phyloP scores from a whole-genome alignment of 176 grass and related monocot species.

The Carex littledalei region DNA sequence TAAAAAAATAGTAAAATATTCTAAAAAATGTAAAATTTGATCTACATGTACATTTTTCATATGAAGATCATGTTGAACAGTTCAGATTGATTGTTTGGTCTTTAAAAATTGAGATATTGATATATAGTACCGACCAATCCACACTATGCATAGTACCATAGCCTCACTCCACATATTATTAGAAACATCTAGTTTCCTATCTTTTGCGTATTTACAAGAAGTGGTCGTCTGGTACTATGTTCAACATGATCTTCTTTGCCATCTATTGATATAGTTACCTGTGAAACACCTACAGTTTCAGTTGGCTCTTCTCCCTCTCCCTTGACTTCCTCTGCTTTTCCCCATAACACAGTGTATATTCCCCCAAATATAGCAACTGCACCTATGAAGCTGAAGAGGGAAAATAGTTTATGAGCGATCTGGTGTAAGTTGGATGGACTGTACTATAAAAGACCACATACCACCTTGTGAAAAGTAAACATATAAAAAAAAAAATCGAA shows the following conservation, averaged over 20 bases:
- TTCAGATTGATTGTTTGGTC: no score
- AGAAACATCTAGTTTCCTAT: not conserved
- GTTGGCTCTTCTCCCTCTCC: not conserved
- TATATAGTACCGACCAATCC: no score
- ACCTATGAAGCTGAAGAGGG: constrained; percentile 39
- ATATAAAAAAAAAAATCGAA: not conserved
- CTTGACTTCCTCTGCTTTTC: constrained; percentile 40
- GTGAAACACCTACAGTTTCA: not conserved
- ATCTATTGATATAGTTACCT: not conserved
- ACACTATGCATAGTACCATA: no score
- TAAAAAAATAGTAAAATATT: no score
- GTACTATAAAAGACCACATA: not conserved
- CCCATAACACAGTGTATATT: constrained; percentile 41
- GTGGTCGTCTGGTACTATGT: constrained; percentile 33
- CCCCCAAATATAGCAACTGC: constrained; percentile 40
- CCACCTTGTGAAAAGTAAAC: not conserved
- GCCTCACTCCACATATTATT: no score
- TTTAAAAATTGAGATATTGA: no score
- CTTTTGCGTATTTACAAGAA: constrained; percentile 17
- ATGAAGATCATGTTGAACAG: no score
- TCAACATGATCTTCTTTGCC: not conserved
- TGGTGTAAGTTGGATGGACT: not conserved
- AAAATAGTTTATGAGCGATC: not conserved
- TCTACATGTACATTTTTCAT: no score
- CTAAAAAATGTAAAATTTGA: no score